Conservation (phyloP, 495 filamentous ascomycete genomes). For the Immersiella caudata region DNA sequence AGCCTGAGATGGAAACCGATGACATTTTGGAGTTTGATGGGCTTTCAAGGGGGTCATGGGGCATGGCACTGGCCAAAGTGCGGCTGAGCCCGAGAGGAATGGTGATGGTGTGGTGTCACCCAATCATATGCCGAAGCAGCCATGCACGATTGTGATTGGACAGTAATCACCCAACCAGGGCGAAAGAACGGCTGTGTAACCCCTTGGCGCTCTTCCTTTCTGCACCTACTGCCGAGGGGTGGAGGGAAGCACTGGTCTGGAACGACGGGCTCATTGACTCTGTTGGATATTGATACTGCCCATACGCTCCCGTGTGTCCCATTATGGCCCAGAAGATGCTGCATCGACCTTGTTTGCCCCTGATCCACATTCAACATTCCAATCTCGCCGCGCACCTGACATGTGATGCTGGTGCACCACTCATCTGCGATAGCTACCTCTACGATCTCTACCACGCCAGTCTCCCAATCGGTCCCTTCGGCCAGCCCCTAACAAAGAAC, state of each 20-base stretch:
- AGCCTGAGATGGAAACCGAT: too few species aligned
- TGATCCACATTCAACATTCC: neutral
- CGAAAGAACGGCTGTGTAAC: neutral
- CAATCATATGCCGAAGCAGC: neutral
- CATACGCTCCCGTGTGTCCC: neutral
- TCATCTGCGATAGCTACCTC: neutral
- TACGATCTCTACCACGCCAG: conserved; percentile 53
- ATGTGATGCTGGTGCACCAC: neutral
- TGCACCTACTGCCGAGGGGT: neutral
- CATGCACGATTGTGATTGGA: neutral
- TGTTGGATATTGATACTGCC: neutral
- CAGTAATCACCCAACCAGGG: neutral
- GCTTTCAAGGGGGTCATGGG: too few species aligned
- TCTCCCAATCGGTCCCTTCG: conserved; percentile 47
- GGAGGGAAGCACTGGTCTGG: neutral
- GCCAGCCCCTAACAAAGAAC: conserved; percentile 52
- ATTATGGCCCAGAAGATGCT: neutral
- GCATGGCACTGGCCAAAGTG: neutral
- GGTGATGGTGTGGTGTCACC: neutral
- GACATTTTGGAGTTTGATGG: too few species aligned
- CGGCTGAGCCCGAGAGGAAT: neutral
- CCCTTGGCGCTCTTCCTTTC: neutral
- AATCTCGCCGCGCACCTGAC: neutral
- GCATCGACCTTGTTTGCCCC: too few species aligned
- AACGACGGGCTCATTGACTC: neutral